Evolutionary conservation across 2,329 filamentous ascomycete genomes (phyloP), one percentile per base, ranked within the genome.

Genomic region (Neocucurbitaria cava): DNA sequence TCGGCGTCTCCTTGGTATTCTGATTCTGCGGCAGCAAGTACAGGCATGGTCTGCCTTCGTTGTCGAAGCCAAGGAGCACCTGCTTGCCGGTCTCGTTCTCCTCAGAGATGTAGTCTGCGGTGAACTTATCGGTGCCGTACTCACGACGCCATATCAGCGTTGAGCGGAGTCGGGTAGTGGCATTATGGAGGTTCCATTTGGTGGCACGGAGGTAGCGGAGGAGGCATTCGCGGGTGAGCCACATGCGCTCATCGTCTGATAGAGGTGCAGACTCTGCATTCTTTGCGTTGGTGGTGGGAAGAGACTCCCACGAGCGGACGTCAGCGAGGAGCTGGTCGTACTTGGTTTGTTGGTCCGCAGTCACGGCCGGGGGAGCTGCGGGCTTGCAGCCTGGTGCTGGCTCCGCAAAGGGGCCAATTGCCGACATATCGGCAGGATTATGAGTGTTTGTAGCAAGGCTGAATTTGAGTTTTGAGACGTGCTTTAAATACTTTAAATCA

Each of bases 21-120:
- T 99, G 95, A 64, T 89, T 87, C 28, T 89, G 91, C 1, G 95
- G 95, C 72, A 90, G 89, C 55, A 99, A 85, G 78, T 97, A 97
- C 69, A 95, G 86, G 75, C 93, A 97, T 1, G 93, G 92, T n/a
- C 94, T 84, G 45, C 85, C 89, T 56, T 91, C 81, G 54, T 89
- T 90, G 79, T 99, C 95, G 77, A 87, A 99, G 38, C 95, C 95
- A 18, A 95, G 77, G 53, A 96, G 83, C 53, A 96, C 83, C 76
- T 98, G 94, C 82, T 99, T 99, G 64, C 95, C 95, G 9, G 94
- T 98, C 79, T 94, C 92, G 76, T 97, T 96, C 81, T 99, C 95
- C 11, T 90, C 87, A 1, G 90, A 92, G 69, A 98, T 94, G 78
- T 96, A 90, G 8, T 97, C 93, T 9, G 89, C 82, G 0, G 91